Evolutionary conservation across 1,284 basidiomycete genomes (phyloP).

Genomic region (Spongispora temasekensis): DNA sequence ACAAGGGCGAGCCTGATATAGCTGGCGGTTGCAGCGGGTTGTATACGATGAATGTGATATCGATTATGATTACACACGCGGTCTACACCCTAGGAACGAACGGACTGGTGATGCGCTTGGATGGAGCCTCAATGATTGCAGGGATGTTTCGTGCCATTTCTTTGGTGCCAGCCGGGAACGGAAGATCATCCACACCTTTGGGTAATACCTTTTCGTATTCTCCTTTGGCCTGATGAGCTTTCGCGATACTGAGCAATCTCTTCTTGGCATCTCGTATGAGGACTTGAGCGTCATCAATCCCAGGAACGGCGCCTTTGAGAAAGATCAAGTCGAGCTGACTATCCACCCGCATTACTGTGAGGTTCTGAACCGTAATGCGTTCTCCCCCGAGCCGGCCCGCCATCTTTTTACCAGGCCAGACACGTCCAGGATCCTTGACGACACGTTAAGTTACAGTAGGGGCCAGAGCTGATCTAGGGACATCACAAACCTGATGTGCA

Average conservation of each 20-base stretch:
- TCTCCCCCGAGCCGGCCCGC: constrained; percentile 90
- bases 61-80: constrained; percentile 10
- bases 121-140: constrained; percentile 64
- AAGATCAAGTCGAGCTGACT: constrained; percentile 84
- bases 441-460: constrained; percentile 16
- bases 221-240: constrained; percentile 72
- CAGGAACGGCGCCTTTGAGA: constrained; percentile 76
- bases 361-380: constrained; percentile 86
- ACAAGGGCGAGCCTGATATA: not conserved
- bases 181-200: constrained; percentile 80
- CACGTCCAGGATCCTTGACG: constrained; percentile 84
- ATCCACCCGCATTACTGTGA: constrained; percentile 89
- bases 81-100: constrained; percentile 73
- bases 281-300: constrained; percentile 75
- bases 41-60: constrained; percentile 5
- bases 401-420: constrained; percentile 99
- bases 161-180: constrained; percentile 89
- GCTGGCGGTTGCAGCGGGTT: not conserved
- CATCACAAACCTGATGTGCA: constrained; percentile 78
- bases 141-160: constrained; percentile 73
- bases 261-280: constrained; percentile 85
- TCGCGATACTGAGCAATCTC: constrained; percentile 65
- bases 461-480: constrained; percentile 1
- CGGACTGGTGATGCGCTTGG: constrained; percentile 68
- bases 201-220: constrained; percentile 81